Evolutionary conservation across 2,329 filamentous ascomycete species (phyloP), one percentile per base, ranked within the genome.

Genomic region (Rutstroemia sp.): DNA sequence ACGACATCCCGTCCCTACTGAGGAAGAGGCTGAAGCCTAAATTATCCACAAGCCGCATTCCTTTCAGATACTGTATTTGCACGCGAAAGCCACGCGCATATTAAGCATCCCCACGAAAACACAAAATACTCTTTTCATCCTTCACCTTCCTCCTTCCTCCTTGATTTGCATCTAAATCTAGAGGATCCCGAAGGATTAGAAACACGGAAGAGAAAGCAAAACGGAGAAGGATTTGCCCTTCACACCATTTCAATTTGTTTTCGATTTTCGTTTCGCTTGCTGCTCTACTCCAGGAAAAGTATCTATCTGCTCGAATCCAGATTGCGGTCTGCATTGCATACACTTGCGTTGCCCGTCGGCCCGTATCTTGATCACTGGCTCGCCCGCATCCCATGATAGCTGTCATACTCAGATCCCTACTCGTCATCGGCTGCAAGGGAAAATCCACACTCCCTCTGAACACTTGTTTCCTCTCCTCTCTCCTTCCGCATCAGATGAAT

Each of bases 1-100:
- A 51, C 19, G 47, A 38, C 53, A 16, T 38, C 27, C 53, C 53
- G 38, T 50, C 47, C 53, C 53, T 56, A n/a, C 53, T 39, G 14
- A 38, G 39, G 41, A 19, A 47, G 41, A 47, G 39, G 47, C 42
- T 55, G 9, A 44, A 50, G 38, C 39, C 53, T 51, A 19, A 38
- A 51, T 56, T 27, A 45, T 10, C 19, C 17, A 16, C 44, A 47
- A 56, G 27, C 19, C 39, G 37, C 27, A 23, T 45, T 45, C 38
- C 47, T 51, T 27, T 4, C 9, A 12, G 10, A 34, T n/a, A 14
- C n/a, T 44, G 25, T 27, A 19, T 17, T 21, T 9, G 10, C n/a
- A 44, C 21, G 41, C 41, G 41, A 44, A 23, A 16, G 47, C 37
- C 21, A 50, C 47, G 51, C 34, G 23, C 41, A 55, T 19, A 10